phyloP scores from a whole-genome alignment of 768 basidiomycete genomes.

The Hypholoma fasciculare region DNA sequence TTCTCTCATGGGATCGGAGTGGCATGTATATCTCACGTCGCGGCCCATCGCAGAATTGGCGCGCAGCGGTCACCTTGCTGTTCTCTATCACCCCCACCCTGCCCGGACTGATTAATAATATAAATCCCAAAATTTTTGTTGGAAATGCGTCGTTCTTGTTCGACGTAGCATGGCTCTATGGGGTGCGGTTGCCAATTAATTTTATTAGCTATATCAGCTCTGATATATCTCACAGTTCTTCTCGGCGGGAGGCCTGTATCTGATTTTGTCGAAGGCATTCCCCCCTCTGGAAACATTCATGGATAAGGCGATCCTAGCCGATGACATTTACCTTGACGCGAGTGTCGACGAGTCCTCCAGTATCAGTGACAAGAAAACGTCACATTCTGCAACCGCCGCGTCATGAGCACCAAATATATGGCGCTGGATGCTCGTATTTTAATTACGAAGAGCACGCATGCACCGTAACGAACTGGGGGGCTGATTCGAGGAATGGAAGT shows the following conservation, averaged over 20 bases:
- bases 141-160: conserved; percentile 59
- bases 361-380: not conserved
- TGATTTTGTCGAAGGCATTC: conserved; percentile 36
- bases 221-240: conserved; percentile 33
- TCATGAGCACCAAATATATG: too few relatives aligned
- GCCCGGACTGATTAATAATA: conserved; percentile 76
- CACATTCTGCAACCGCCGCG: not conserved
- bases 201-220: not conserved
- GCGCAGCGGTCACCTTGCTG: conserved; percentile 69
- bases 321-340: conserved; percentile 17
- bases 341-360: conserved; percentile 10
- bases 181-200: conserved; percentile 43
- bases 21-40: not conserved
- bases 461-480: too few relatives aligned
- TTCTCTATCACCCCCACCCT: conserved; percentile 69
- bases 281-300: conserved; percentile 44
- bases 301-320: conserved; percentile 31
- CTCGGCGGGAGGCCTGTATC: conserved; percentile 33
- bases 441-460: too few relatives aligned
- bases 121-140: conserved; percentile 64
- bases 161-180: conserved; percentile 76
- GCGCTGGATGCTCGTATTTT: too few relatives aligned
- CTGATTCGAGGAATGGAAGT: too few relatives aligned
- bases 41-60: conserved; percentile 64
- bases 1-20: not conserved